These are phyloP conservation scores for Pleurotus tuber-regium DNA, from an alignment of 768 basidiomycete genomes.

Conservation along the genomic window DNA sequence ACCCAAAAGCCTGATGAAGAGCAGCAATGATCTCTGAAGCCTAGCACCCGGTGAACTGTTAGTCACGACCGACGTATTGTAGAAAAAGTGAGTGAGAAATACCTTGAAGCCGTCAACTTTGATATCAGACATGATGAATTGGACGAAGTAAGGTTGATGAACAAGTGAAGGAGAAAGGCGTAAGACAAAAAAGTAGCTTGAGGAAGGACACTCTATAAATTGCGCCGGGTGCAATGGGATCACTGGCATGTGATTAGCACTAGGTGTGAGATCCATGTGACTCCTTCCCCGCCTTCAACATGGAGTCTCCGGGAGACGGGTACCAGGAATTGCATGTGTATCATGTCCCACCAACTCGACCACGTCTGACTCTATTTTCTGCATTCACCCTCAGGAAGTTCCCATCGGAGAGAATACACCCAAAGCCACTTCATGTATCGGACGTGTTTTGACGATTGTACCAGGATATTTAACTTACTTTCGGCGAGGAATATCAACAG, in stretches of 20 bases:
- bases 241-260: background rate
- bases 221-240: constrained; percentile 2
- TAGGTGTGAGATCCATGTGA: background rate
- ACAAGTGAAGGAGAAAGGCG: constrained; percentile 11
- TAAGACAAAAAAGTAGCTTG: constrained; percentile 2
- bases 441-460: no score
- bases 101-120: constrained; percentile 78
- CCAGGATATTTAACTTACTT: no score
- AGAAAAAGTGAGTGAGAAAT: constrained; percentile 2
- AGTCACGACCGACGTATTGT: background rate
- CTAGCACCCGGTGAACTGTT: constrained; percentile 31
- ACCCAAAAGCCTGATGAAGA: constrained; percentile 51
- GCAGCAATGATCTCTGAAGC: constrained; percentile 62
- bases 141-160: constrained; percentile 12
- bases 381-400: no score
- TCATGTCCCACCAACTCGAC: no score
- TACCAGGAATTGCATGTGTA: no score
- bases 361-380: no score
- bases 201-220: constrained; percentile 1
- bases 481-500: no score
- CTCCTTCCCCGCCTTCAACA: background rate
- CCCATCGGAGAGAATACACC: no score
- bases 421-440: no score
- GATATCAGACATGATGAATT: constrained; percentile 57
- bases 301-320: background rate